Conservation (phyloP, 108 stramenopile genomes). For the Cyclostephanos invisitatus region DNA sequence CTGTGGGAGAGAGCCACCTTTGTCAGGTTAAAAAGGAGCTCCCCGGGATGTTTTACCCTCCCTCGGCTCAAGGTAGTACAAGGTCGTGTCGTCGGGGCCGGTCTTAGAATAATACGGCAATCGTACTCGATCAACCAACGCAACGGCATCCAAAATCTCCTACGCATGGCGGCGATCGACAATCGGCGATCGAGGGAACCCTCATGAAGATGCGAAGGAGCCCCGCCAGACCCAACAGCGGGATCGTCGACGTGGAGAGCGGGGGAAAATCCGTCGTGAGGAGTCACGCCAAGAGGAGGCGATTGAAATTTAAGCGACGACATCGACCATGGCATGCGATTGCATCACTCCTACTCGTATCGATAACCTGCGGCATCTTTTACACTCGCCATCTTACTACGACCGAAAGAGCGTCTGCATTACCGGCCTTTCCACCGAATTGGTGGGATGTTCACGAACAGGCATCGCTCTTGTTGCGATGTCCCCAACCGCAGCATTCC, state of each 20-base stretch:
- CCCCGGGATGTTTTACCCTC: too few relatives aligned
- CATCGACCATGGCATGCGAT: not conserved
- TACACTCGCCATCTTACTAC: not conserved
- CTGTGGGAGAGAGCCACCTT: too few relatives aligned
- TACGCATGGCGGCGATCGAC: too few relatives aligned
- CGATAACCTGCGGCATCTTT: not conserved
- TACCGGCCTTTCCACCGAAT: not conserved
- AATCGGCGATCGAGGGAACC: too few relatives aligned
- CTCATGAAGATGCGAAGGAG: not conserved
- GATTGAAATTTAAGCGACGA: not conserved
- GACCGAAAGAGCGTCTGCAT: not conserved
- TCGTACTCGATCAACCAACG: too few relatives aligned
- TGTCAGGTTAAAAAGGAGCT: too few relatives aligned
- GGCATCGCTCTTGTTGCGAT: constrained; percentile 7
- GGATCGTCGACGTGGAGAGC: not conserved
- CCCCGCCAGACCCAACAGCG: not conserved
- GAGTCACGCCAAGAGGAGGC: not conserved
- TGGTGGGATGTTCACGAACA: not conserved
- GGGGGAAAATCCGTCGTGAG: not conserved
- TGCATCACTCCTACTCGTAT: not conserved
- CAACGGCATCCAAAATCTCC: too few relatives aligned
- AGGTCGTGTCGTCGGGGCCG: too few relatives aligned
- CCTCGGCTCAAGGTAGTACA: too few relatives aligned
- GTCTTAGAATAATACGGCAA: too few relatives aligned
- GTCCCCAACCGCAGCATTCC: constrained; percentile 6